These are phyloP conservation scores for Colletotrichum sp. DNA, from an alignment of 2,329 filamentous ascomycete species.

Conservation along the genomic window DNA sequence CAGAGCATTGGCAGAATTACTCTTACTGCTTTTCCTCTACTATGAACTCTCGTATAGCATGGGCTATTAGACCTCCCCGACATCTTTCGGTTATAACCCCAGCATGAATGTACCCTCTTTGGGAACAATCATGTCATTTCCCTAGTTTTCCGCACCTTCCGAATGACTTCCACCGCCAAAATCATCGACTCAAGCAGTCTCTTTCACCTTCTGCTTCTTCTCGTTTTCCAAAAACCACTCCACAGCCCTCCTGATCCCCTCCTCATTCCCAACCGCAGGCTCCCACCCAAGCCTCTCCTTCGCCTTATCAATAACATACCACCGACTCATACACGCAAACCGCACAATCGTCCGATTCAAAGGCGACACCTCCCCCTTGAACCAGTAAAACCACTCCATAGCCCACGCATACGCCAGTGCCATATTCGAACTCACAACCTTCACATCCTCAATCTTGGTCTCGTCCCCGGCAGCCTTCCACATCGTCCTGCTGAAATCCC, in stretches of 20 bases:
- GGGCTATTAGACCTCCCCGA: too few species aligned
- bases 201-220: neutral
- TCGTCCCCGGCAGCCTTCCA: conserved; percentile 42
- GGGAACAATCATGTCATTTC: too few species aligned
- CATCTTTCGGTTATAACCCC: too few species aligned
- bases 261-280: conserved; percentile 29
- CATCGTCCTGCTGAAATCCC: conserved; percentile 63
- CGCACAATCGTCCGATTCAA: conserved; percentile 31
- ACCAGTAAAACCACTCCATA: conserved; percentile 28
- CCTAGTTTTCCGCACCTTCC: too few species aligned
- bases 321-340: conserved; percentile 32
- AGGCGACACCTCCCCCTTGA: conserved; percentile 28
- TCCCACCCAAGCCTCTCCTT: conserved; percentile 33
- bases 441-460: conserved; percentile 4
- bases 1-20: too few species aligned
- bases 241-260: conserved; percentile 32
- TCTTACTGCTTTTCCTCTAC: too few species aligned
- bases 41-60: too few species aligned
- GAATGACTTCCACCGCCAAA: too few species aligned
- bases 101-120: too few species aligned
- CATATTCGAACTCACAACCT: neutral
- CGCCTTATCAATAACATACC: conserved; percentile 35
- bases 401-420: conserved; percentile 20
- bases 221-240: conserved; percentile 19
- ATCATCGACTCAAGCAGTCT: neutral